Evolutionary conservation across 1,284 basidiomycete genomes (phyloP).

Genomic region (Cryptococcus jaspeensis): DNA sequence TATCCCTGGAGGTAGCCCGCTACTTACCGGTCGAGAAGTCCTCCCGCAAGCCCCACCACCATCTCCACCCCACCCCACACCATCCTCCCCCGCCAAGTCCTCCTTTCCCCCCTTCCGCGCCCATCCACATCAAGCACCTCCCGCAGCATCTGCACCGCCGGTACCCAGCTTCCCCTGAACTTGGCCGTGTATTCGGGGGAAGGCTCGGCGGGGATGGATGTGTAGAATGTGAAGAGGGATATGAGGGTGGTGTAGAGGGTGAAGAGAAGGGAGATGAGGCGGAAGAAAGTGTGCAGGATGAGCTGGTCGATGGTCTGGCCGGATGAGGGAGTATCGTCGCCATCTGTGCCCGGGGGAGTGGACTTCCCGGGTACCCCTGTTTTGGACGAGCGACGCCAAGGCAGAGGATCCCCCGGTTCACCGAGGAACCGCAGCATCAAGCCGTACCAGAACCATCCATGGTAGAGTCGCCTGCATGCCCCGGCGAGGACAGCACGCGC

Average conservation of each 20-base stretch:
- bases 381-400: background rate
- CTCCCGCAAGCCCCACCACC: constrained; percentile 20
- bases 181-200: background rate
- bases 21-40: constrained; percentile 36
- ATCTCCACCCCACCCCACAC: constrained; percentile 26
- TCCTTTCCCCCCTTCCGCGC: constrained; percentile 3
- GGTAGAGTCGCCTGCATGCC: constrained; percentile 40
- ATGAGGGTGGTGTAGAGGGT: background rate
- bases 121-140: constrained; percentile 27
- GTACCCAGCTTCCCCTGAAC: constrained; percentile 8
- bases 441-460: constrained; percentile 50
- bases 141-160: constrained; percentile 17
- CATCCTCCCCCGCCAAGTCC: constrained; percentile 14
- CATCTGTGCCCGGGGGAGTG: background rate
- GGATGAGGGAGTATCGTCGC: background rate
- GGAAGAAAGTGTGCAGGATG: background rate
- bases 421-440: constrained; percentile 29
- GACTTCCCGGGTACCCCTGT: background rate
- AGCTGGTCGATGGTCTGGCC: constrained; percentile 3
- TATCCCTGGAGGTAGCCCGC: too few relatives aligned
- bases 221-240: constrained; percentile 1
- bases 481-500: constrained; percentile 47
- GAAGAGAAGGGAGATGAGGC: background rate
- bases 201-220: background rate
- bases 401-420: constrained; percentile 3